These are phyloP conservation scores for Debaryomyces sp. DNA, from an alignment of 1,139 yeast species.

Conservation along the genomic window DNA sequence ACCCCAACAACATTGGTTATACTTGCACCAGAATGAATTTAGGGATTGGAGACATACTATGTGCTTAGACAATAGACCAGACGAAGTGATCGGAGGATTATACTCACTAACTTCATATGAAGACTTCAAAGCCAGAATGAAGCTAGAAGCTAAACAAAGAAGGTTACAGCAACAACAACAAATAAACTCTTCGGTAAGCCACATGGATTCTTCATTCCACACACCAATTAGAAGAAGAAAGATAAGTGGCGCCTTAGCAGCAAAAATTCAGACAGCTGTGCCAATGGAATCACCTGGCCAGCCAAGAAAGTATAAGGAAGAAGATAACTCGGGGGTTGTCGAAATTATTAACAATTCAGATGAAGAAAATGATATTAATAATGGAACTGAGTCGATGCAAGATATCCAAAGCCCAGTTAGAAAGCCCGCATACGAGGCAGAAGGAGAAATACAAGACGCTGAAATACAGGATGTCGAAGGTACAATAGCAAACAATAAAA, in stretches of 20 bases:
- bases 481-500: slow-evolving; percentile 13
- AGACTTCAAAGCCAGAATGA: slow-evolving; percentile 50
- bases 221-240: slow-evolving; percentile 78
- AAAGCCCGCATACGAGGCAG: slow-evolving; percentile 21
- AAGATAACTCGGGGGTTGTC: slow-evolving; percentile 26
- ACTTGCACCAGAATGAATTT: slow-evolving; percentile 92
- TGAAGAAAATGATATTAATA: slow-evolving; percentile 27
- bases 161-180: slow-evolving; percentile 37
- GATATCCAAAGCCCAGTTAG: slow-evolving; percentile 26
- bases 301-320: slow-evolving; percentile 72
- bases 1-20: slow-evolving; percentile 98
- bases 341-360: slow-evolving; percentile 44
- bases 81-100: slow-evolving; percentile 74
- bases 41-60: slow-evolving; percentile 95
- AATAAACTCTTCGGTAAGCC: slow-evolving; percentile 31
- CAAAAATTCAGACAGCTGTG: slow-evolving; percentile 72
- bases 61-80: slow-evolving; percentile 75
- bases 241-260: slow-evolving; percentile 69
- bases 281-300: slow-evolving; percentile 97
- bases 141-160: slow-evolving; percentile 48
- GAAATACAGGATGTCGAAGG: slow-evolving; percentile 19
- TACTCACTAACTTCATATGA: slow-evolving; percentile 68
- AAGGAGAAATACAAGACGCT: slow-evolving; percentile 10
- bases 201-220: slow-evolving; percentile 51
- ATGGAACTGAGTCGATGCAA: slow-evolving; percentile 24